These are phyloP conservation scores for Breviolum minutum DNA, from an alignment of 73 alveolate genomes.

Conservation along the genomic window DNA sequence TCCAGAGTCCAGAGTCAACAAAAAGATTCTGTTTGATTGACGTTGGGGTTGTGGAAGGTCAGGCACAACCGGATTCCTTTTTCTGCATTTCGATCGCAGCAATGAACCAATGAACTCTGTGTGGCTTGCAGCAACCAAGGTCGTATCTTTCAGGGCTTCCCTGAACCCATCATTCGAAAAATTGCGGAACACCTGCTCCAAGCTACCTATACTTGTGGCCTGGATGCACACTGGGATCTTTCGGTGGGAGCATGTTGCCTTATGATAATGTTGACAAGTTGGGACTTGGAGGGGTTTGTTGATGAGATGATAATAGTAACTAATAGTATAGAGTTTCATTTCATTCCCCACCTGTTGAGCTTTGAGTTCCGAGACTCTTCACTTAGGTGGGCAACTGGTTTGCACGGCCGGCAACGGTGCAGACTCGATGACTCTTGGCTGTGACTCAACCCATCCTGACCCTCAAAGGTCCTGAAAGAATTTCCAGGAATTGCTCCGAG, in stretches of 20 bases:
- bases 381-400: conserved; percentile 72
- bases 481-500: no score
- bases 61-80: no score
- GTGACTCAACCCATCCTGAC: no score
- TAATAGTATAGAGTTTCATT: no score
- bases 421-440: conserved; percentile 36
- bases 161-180: conserved; percentile 80
- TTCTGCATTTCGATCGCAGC: no score
- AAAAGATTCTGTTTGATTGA: background rate
- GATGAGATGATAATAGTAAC: no score
- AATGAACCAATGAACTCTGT: background rate
- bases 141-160: conserved; percentile 73
- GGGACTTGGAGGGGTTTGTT: no score
- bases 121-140: background rate
- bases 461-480: no score
- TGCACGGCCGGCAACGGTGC: conserved; percentile 81
- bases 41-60: no score
- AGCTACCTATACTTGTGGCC: conserved; percentile 68
- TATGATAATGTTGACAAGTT: background rate
- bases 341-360: background rate
- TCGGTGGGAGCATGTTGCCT: background rate
- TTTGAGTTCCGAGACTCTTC: background rate
- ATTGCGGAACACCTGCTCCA: conserved; percentile 80
- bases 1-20: background rate
- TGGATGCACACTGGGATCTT: background rate